Evolutionary conservation across 306 rosid genomes (phyloP), one percentile per base, ranked within the genome.

Genomic region (Cucurbita ficifolia): DNA sequence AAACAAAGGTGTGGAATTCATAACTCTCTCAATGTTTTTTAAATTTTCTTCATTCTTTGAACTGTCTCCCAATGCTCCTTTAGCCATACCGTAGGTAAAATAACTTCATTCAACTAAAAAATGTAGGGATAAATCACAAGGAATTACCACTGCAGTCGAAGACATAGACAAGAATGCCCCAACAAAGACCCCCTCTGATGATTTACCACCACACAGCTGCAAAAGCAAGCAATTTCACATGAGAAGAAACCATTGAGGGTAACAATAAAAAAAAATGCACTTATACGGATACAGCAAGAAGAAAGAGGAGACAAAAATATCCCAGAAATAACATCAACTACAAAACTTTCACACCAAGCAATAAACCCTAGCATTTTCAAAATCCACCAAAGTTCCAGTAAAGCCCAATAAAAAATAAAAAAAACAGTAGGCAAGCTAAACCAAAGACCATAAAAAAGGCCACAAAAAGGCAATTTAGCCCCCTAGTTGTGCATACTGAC

Each of bases 121-220:
- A 60, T 60, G 45, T 72, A 38, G n/a, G 0, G 29, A 36, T 51
- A 54, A 73, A 6, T 70, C 50, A 45, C 75, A 60, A 76, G 54
- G 75, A 78, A 46, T 85, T 84, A 94, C 97, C 99, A 91, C 97
- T 51, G 99, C 97, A 54, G 97, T 94, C 10, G 96, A 94, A 77
- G 99, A 94, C 99, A 94, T 88, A 72, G 99, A 94, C 52, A 88
- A 84, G 72, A 91, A 85, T 79, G 88, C 86, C 71, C 99, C 99
- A 78, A 89, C 86, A 65, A 88, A 94, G 39, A 94, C 83, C 81
- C 96, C 99, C 82, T 94, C 99, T 51, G 96, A 90, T 79, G 99
- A 75, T 80, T 86, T 91, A 63, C 99, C 99, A 59, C 99, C 97
- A 68, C 97, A 94, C 81, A 94, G 75, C 99, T 94, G 90, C 86